Base-by-base conservation (phyloP, 2,329 filamentous ascomycete genomes). In the Bipolaris oryzae region DNA sequence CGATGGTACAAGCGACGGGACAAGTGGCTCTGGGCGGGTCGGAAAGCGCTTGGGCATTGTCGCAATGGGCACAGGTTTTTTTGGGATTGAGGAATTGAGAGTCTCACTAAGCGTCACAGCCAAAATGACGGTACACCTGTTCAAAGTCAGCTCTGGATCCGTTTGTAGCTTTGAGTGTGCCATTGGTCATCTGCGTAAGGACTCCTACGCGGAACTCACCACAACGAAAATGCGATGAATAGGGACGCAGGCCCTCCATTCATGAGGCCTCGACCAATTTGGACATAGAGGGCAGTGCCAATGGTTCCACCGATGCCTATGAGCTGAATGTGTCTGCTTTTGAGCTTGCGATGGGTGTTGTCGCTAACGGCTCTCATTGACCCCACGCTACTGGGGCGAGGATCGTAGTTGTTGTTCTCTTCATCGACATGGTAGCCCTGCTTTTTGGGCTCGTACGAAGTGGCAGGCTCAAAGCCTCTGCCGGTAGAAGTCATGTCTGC, bases 261-360 rank as follows among this genome's bases (percentile, higher is more conserved):
- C 67, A 80, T 72, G 58, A 81, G 62, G 20, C 78, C 78, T 45
- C 69, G 70, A 25, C 79, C 79, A 51, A 81, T 81, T 50, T 80
- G 78, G 7, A 81, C 79, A 61, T 79, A 81, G 1, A 81, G 68
- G 0, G 78, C 78, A n/a, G 79, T 81, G 23, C 79, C 79, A 60
- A 81, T 81, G 0, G 79, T 81, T 35, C 79, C 78, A 47, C 76
- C 74, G 48, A 77, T 77, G 50, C 79, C 79, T 51, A 81, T 80
- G 20, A 80, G 71, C 57, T 81, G 79, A 48, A 81, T 80, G 55
- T 81, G 79, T 44, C 79, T 72, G 49, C 78, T 77, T 61, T 77
- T 77, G 50, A 81, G 71, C 62, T 75, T 80, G 34, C 79, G 72
- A 53, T 80, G 78, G 7, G 79, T 81, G 11, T 73, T 65, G 55